Evolutionary conservation across 2,329 filamentous ascomycete species (phyloP).

Genomic region (Exophiala xenobiotica): DNA sequence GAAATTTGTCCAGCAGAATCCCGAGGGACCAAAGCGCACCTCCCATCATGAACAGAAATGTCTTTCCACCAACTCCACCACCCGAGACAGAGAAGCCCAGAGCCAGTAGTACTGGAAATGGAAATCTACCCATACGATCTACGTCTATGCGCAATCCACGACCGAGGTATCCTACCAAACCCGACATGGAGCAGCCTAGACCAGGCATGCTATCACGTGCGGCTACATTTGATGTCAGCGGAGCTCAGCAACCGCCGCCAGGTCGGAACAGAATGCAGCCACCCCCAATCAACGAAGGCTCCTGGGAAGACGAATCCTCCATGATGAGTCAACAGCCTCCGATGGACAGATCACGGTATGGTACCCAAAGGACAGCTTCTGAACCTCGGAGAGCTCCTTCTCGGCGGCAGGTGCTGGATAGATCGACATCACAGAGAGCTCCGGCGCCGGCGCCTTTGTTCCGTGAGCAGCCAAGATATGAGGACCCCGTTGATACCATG

Average conservation of each 20-base stretch:
- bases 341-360: constrained; percentile 37
- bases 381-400: constrained; percentile 48
- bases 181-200: constrained; percentile 15
- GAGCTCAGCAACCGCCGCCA: constrained; percentile 36
- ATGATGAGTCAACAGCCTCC: constrained; percentile 26
- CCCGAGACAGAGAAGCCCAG: constrained; percentile 74
- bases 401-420: constrained; percentile 31
- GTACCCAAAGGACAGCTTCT: constrained; percentile 52
- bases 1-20: constrained; percentile 69
- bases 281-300: constrained; percentile 6
- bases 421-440: constrained; percentile 30
- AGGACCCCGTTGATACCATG: constrained; percentile 39
- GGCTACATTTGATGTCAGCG: constrained; percentile 23
- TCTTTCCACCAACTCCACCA: constrained; percentile 97
- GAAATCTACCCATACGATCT: constrained; percentile 45
- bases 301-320: constrained; percentile 1
- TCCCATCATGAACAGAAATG: constrained; percentile 66
- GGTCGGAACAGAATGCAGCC: constrained; percentile 13
- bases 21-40: constrained; percentile 80
- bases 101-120: constrained; percentile 25
- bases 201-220: constrained; percentile 25
- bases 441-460: constrained; percentile 34
- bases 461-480: constrained; percentile 36
- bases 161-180: constrained; percentile 29
- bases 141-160: constrained; percentile 48